These are phyloP conservation scores for Kluyveromyces wickerhamii DNA, from an alignment of 805 yeast genomes.

Conservation along the genomic window DNA sequence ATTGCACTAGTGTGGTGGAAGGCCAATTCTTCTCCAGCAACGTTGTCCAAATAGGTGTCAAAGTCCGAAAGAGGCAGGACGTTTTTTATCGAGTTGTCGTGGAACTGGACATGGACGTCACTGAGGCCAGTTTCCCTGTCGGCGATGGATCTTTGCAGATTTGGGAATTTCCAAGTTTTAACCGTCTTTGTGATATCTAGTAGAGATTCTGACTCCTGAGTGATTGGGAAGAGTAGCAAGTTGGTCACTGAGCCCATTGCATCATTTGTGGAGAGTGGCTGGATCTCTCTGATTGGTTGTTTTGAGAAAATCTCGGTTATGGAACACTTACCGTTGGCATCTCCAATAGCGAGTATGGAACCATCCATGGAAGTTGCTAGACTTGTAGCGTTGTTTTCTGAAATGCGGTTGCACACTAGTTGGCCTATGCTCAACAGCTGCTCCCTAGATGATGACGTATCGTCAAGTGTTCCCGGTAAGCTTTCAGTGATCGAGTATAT, in stretches of 20 bases:
- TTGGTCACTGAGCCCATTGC: slow-evolving; percentile 24
- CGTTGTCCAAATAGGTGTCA: slow-evolving; percentile 41
- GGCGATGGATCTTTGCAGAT: slow-evolving; percentile 51
- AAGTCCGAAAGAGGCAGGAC: slow-evolving; percentile 29
- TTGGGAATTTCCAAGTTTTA: slow-evolving; percentile 40
- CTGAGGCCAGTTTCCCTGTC: slow-evolving; percentile 37
- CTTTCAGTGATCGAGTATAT: slow-evolving; percentile 42
- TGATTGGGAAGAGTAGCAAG: slow-evolving; percentile 11
- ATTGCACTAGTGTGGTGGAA: slow-evolving; percentile 39
- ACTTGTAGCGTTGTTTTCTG: slow-evolving; percentile 38
- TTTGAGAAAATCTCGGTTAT: slow-evolving; percentile 63
- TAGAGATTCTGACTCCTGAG: slow-evolving; percentile 6
- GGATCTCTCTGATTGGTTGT: slow-evolving; percentile 54
- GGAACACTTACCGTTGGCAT: slow-evolving; percentile 56
- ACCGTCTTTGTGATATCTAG: background rate
- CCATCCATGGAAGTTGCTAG: slow-evolving; percentile 68
- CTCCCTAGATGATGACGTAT: slow-evolving; percentile 6
- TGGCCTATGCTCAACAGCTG: slow-evolving; percentile 22
- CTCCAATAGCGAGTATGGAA: slow-evolving; percentile 64
- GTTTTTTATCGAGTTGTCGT: slow-evolving; percentile 18
- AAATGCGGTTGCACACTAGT: slow-evolving; percentile 18
- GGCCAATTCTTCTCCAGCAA: slow-evolving; percentile 43
- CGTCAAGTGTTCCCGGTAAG: slow-evolving; percentile 26
- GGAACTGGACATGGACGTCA: slow-evolving; percentile 33
- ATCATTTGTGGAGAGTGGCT: slow-evolving; percentile 21